Evolutionary conservation across 305 asterid species (phyloP).

Genomic region (Solanum hybrid): DNA sequence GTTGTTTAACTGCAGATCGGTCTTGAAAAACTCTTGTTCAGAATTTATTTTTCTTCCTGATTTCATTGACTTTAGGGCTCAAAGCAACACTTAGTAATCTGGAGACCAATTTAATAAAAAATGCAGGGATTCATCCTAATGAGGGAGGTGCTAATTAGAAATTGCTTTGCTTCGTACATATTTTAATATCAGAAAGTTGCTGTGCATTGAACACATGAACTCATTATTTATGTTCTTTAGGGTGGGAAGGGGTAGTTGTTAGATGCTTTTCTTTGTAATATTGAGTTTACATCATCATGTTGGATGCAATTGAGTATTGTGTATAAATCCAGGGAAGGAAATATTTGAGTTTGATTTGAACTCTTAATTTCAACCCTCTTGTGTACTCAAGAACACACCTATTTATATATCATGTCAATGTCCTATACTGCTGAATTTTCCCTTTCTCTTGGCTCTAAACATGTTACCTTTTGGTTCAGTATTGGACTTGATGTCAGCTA

Average conservation of each 20-base stretch:
- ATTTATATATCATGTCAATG: neutral
- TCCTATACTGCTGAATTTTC: neutral
- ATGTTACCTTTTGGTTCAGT: neutral
- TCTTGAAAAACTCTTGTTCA: neutral
- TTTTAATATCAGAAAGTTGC: neutral
- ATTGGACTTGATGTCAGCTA: neutral
- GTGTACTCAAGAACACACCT: neutral
- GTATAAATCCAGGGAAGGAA: neutral
- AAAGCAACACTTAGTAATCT: neutral
- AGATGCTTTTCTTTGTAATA: neutral
- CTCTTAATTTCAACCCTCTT: neutral
- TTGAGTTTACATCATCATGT: neutral
- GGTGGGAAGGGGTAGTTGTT: neutral
- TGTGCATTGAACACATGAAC: neutral
- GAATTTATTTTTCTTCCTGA: neutral
- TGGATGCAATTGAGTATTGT: neutral
- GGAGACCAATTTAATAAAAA: neutral
- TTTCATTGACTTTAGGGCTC: neutral
- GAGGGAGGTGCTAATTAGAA: neutral
- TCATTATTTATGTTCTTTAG: neutral
- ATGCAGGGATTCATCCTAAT: neutral
- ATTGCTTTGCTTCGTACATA: neutral
- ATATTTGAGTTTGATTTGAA: neutral
- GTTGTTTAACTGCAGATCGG: neutral
- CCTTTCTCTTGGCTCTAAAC: neutral